Evolutionary conservation across 345 rosid species (phyloP).

Genomic region (Eucalyptus melliodora): DNA sequence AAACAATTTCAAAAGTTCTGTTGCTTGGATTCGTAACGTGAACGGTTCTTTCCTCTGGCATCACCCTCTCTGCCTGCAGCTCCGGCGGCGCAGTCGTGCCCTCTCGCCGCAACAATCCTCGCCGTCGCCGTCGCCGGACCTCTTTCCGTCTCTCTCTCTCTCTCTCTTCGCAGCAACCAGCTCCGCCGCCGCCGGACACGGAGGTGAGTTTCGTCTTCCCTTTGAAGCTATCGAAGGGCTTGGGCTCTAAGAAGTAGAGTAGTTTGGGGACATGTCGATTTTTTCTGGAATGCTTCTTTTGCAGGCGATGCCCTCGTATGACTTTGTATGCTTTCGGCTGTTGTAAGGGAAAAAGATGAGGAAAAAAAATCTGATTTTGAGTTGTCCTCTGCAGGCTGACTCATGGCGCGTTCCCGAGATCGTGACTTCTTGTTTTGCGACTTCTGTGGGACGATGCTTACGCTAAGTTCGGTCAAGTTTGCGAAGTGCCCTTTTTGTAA

Average conservation of each 20-base stretch:
- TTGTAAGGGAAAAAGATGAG: no score
- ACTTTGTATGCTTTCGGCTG: neutral
- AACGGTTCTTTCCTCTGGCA: neutral
- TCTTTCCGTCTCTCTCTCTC: neutral
- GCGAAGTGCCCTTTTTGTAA: conserved; percentile 26
- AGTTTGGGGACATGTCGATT: neutral
- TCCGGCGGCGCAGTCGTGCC: neutral
- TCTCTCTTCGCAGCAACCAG: neutral
- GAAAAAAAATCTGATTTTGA: neutral
- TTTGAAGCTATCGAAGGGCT: neutral
- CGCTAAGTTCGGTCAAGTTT: neutral
- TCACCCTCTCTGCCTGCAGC: neutral
- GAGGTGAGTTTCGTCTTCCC: neutral
- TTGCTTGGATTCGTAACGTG: neutral
- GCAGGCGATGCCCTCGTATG: neutral
- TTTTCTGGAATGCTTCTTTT: neutral
- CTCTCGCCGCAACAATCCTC: neutral
- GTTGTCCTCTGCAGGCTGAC: neutral
- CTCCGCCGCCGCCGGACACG: neutral
- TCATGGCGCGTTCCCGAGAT: conserved; percentile 15
- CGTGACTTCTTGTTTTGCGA: conserved; percentile 43
- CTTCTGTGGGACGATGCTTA: conserved; percentile 39
- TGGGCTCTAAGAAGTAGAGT: neutral
- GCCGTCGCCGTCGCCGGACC: neutral
- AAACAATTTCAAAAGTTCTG: no score